Percentiles rank a stretch among this genome's conserved stretches.
These are phyloP conservation scores for Diaporthe citrichinensis DNA, from an alignment of 2,329 filamentous ascomycete species.

Conservation along the genomic window DNA sequence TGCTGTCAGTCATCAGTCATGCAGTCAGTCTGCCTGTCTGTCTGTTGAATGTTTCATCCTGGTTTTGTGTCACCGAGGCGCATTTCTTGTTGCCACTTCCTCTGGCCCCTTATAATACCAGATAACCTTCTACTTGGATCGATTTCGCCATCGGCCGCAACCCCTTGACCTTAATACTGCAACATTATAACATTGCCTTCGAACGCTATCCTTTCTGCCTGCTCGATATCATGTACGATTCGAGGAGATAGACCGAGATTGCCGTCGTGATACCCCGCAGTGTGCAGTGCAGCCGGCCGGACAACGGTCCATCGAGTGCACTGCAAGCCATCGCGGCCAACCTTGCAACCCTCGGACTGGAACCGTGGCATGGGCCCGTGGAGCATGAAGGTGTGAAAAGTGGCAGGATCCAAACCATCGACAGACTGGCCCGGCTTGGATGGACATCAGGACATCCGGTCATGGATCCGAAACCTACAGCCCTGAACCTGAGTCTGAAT, in stretches of 20 bases:
- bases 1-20: background rate
- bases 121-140: background rate
- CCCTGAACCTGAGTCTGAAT: conserved; percentile 23
- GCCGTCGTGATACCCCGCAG: conserved; percentile 28
- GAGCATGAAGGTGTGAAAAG: conserved; percentile 9
- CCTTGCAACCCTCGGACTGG: conserved; percentile 9
- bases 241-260: conserved; percentile 22
- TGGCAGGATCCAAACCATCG: background rate
- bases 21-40: background rate
- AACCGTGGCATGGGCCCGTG: background rate
- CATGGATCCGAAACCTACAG: conserved; percentile 29
- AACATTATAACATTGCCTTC: background rate
- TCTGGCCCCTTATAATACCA: conserved; percentile 10
- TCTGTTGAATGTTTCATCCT: conserved; percentile 16
- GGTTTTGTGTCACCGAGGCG: background rate
- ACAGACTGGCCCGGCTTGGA: conserved; percentile 7
- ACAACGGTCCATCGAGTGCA: conserved; percentile 10
- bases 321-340: background rate
- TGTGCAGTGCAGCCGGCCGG: background rate
- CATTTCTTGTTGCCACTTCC: background rate
- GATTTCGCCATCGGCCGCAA: background rate
- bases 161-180: conserved; percentile 22
- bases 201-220: background rate
- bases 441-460: background rate
- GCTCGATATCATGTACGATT: conserved; percentile 15